Evolutionary conservation across 768 basidiomycete genomes (phyloP), one percentile per base, ranked within the genome.

Genomic region (Neoboletus brunneissimus): DNA sequence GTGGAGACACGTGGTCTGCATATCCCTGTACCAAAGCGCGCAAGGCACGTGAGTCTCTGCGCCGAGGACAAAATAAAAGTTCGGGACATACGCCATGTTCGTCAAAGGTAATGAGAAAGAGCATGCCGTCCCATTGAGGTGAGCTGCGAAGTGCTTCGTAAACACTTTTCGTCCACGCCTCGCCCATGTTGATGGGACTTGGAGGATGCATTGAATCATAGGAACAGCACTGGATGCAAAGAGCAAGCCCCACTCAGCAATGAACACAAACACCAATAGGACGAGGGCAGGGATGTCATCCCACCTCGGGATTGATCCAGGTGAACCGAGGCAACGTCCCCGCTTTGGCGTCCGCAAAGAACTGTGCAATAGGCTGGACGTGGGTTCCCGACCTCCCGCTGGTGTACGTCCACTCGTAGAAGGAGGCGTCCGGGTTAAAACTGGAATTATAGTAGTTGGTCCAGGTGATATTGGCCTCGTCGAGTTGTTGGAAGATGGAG

Each of bases 191-290:
- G 38, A 67, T 37, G 15, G 66, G 66, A 44, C 67, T 68, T 1
- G 66, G 51, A 22, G 66, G 67, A 50, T 67, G 66, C 64, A 67
- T 66, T 37, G 67, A 67, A 11, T 69, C 57, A 37, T 67, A 67
- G 2, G 1, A 6, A 25, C 67, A 67, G 23, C 67, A 67, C 66
- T 67, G 15, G 25, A 27, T 22, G 25, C n/a, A 13, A 38, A 31
- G 15, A 15, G 9, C 0, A 20, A 16, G 29, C 4, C 7, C n/a
- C 16, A 3, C 48, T 60, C 18, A 51, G 31, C 9, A 38, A 42
- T 13, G 18, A 47, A 48, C 5, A 15, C 13, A 2, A 35, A 35
- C 6, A 35, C 6, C 6, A 35, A 6, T 4, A 35, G 9, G n/a
- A 25, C 1, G n/a, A 32, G 1, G 3, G n/a, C 18, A 7, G 9